Evolutionary conservation across 495 filamentous ascomycete species (phyloP), one percentile per base, ranked within the genome.

Genomic region (Penicillium antarcticum): DNA sequence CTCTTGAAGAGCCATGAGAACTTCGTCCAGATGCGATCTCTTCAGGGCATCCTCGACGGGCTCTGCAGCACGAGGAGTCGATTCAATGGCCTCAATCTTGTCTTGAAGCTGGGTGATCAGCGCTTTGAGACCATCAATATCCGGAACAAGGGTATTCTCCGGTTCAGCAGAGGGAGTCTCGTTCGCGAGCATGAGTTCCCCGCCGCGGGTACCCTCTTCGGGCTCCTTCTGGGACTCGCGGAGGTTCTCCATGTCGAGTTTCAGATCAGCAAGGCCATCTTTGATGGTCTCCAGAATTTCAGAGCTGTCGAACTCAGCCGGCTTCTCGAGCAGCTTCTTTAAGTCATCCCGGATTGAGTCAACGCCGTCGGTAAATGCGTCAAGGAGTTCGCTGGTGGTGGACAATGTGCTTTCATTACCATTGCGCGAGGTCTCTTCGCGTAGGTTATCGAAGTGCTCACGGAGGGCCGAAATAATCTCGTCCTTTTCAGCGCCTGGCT

Each of bases 251-350:
- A 96, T 85, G 29, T 96, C 91, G 23, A 81, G 72, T 52, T 83
- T 83, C 31, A 96, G 74, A 21, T 75, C 77, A 33, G 83, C 82
- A 11, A 96, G 69, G 0, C 91, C 91, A 36, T 83, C 83, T 56
- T 86, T 94, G 42, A 97, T 77, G 2, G 89, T 87, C 45, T 95
- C 89, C 5, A 95, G 77, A 39, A 95, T 91, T 61, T 95, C 90
- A 45, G 91, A 85, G 48, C 84, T 89, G 14, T 88, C 90, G 66
- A 90, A 80, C 53, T 91, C 87, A 1, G 82, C 74, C 5, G 90
- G 88, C 72, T 90, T 91, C 55, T 91, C 82, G 18, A 84, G 68
- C 12, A 92, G 77, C 56, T 83, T 90, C 50, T 88, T 83, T n/a
- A 97, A 74, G 59, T 91, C 87, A 10, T 74, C 68, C 9, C 84